Evolutionary conservation across 768 basidiomycete genomes (phyloP).

Genomic region (Coprinopsis sp.): DNA sequence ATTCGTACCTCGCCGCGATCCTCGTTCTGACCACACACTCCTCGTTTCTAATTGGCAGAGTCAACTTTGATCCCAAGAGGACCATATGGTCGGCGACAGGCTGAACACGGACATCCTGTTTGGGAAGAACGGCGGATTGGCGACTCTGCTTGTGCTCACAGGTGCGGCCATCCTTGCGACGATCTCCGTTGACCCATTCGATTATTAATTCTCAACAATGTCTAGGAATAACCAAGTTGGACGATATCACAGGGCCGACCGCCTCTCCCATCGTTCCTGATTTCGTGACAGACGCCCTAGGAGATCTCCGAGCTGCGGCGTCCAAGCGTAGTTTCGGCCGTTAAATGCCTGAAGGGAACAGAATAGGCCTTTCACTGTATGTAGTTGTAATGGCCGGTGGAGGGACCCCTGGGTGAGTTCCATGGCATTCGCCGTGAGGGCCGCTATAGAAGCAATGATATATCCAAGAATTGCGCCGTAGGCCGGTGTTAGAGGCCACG

Average conservation of each 20-base stretch:
- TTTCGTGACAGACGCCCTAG: constrained; percentile 77
- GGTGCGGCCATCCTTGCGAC: constrained; percentile 39
- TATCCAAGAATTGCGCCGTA: constrained; percentile 70
- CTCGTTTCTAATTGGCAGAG: no score
- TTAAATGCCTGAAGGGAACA: not conserved
- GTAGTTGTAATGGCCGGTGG: not conserved
- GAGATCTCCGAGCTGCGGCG: constrained; percentile 61
- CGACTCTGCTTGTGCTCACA: constrained; percentile 90
- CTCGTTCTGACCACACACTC: no score
- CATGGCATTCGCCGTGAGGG: constrained; percentile 42
- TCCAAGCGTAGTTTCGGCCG: not conserved
- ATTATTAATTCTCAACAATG: not conserved
- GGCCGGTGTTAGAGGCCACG: constrained; percentile 79
- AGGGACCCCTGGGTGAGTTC: not conserved
- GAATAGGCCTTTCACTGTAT: not conserved
- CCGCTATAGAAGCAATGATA: constrained; percentile 51
- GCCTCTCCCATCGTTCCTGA: constrained; percentile 73
- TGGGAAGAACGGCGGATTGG: constrained; percentile 78
- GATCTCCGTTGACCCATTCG: not conserved
- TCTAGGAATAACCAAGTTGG: constrained; percentile 71
- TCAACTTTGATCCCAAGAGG: constrained; percentile 77
- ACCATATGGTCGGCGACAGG: constrained; percentile 97
- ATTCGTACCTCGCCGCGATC: constrained; percentile 4
- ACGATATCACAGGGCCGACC: constrained; percentile 67
- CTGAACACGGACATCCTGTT: constrained; percentile 95